Base-by-base conservation (phyloP, 2,329 filamentous ascomycete genomes). In the Trichoderma simmonsii region DNA sequence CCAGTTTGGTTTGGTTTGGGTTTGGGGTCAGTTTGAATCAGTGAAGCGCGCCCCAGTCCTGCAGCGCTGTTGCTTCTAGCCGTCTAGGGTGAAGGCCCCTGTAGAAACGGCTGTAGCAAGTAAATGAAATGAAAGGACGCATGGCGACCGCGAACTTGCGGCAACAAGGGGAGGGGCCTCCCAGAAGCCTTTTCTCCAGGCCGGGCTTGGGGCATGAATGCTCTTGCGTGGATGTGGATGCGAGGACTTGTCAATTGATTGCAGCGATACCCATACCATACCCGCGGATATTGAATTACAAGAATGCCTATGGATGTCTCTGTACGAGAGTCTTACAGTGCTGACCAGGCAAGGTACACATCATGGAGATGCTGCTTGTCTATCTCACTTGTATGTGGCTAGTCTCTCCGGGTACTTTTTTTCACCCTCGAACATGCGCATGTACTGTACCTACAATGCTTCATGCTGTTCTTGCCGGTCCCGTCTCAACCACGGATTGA, bases 81-180 rank as follows among this genome's bases (percentile, higher is more conserved):
- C 18, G 43, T 39, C 66, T 39, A 39, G 54, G 54, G 24, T 11
- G 65, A 61, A 39, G 15, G 67, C 32, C 60, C 68, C 68, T 71
- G 68, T 57, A 64, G 61, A 71, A 36, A 61, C 67, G 68, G 43
- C 68, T 43, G 68, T 30, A 71, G 32, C 39, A 71, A 57, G 68
- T 71, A 71, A 57, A 71, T 71, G 62, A 71, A 71, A 43, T 69
- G 67, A 62, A 70, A n/a, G 67, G 67, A 70, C 56, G 66, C 30
- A 63, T 63, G 59, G 68, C 34, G 39, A 43, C 68, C 51, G 60
- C 34, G 61, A 71, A 32, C 24, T 26, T 63, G 61, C 68, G 34
- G 68, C 68, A 64, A 34, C 68, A 48, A 64, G 68, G 68, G 60
- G 39, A 64, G 68, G 68, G 60, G 39, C 24, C 68, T 69, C 56